Base-by-base conservation (phyloP, 352 stramenopile species). In the Elongisporangium prolatum region DNA sequence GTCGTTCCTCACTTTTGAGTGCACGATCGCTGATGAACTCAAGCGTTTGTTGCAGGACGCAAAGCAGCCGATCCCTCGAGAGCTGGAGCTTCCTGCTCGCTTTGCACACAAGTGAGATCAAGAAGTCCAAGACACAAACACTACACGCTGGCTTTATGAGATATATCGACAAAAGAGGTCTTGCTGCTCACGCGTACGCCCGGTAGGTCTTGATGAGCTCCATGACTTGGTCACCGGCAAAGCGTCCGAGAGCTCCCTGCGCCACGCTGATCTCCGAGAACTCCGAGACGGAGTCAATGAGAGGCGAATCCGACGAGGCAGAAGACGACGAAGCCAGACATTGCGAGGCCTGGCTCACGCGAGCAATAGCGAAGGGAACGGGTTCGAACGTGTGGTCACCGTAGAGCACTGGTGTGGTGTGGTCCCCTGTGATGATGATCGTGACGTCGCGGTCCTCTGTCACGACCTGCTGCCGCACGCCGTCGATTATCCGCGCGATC, bases 321-420 rank as follows among this genome's bases (percentile, higher is more conserved):
- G 10, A 3, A 44, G 44, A 21, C 3, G 16, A 17, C 10, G 60
- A 25, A 40, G 44, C 20, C 40, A 81, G 61, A n/a, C 59, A 66
- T 25, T 70, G 52, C 28, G 65, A 63, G 11, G 80, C 80, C 40
- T 57, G 59, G 16, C 67, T 67, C 4, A 67, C 81, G 34, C 80
- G 75, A 3, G 83, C 67, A 59, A 95, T 93, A 21, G 84, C 75
- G 21, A 95, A 86, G 13, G 86, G 86, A 48, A 95, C 86, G 0
- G 86, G 84, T 55, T 95, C 86, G 58, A 95, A 94, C 25, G 77
- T 95, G 71, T 95, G 86, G 57, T 95, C 86, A 25, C 86, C 86
- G 53, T 93, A 94, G 58, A 89, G 77, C 22, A 93, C 84, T 20
- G 86, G 86, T 5, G 86, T 95, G 54, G 86, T 93, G 70, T 95